phyloP scores from a whole-genome alignment of 495 filamentous ascomycete genomes.

The Talaromyces stipitatus region DNA sequence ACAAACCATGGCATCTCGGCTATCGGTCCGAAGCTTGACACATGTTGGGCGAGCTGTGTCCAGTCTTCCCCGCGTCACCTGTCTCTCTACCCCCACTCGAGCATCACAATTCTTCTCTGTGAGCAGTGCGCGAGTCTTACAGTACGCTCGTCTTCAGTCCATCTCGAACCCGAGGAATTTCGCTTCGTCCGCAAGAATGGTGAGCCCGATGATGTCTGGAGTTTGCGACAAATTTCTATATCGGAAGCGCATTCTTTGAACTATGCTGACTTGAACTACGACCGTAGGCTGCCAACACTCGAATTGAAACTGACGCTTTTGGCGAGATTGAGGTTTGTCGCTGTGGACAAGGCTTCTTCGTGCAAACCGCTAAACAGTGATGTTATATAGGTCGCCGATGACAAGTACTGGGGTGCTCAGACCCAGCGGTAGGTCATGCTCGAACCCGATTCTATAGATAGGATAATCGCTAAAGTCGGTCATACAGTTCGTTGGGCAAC shows the following conservation, averaged over 20 bases:
- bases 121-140: slow-evolving; percentile 4
- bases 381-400: slow-evolving; percentile 59
- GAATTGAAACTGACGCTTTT: slow-evolving; percentile 94
- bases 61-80: slow-evolving; percentile 6
- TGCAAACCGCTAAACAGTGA: slow-evolving; percentile 14
- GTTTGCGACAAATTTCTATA: neutral
- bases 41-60: slow-evolving; percentile 6
- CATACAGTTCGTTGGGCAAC: slow-evolving; percentile 72
- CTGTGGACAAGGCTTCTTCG: neutral
- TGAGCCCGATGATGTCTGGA: slow-evolving; percentile 11
- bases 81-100: slow-evolving; percentile 6
- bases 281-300: slow-evolving; percentile 29
- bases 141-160: slow-evolving; percentile 37
- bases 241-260: neutral
- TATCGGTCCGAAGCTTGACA: slow-evolving; percentile 8
- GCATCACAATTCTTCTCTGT: neutral
- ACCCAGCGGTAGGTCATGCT: slow-evolving; percentile 66
- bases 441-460: neutral
- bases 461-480: slow-evolving; percentile 12
- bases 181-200: slow-evolving; percentile 38
- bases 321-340: slow-evolving; percentile 66
- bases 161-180: slow-evolving; percentile 33
- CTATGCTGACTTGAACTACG: neutral
- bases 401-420: slow-evolving; percentile 99
- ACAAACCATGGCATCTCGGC: slow-evolving; percentile 4